Conservation (phyloP, 23 red algal species). For the Pyropia haitanensis region DNA sequence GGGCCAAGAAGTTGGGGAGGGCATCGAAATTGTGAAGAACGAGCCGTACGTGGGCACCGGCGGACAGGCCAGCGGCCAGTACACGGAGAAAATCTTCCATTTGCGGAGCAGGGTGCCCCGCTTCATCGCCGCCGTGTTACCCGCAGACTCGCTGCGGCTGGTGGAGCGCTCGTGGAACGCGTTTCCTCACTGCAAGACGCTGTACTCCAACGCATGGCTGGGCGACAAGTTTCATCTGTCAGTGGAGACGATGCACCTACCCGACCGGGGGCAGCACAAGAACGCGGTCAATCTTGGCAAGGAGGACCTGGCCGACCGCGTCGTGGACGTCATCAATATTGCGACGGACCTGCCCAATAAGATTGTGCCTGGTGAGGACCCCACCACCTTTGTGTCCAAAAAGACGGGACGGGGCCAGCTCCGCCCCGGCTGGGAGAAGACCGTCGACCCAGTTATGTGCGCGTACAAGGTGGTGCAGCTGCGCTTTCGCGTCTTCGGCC, state of each 20-base stretch:
- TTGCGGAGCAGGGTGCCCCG: slow-evolving; percentile 51
- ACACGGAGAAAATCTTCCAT: slow-evolving; percentile 53
- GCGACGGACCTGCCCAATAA: slow-evolving; percentile 7
- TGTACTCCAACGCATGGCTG: slow-evolving; percentile 60
- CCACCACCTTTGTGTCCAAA: slow-evolving; percentile 23
- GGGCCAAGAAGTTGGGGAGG: slow-evolving; percentile 41
- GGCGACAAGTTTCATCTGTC: slow-evolving; percentile 55
- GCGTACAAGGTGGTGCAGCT: slow-evolving; percentile 58
- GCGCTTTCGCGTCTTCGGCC: slow-evolving; percentile 36
- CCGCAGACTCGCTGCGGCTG: slow-evolving; percentile 28
- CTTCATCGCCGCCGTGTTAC: slow-evolving; percentile 50
- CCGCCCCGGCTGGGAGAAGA: slow-evolving; percentile 19
- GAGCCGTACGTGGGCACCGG: slow-evolving; percentile 58
- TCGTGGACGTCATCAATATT: slow-evolving; percentile 61
- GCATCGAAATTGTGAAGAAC: slow-evolving; percentile 70
- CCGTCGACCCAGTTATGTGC: slow-evolving; percentile 28
- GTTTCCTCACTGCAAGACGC: slow-evolving; percentile 48
- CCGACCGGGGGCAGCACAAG: slow-evolving; percentile 26
- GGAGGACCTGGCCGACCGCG: slow-evolving; percentile 42
- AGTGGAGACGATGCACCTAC: slow-evolving; percentile 61
- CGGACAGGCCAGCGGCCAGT: slow-evolving; percentile 71
- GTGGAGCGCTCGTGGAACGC: slow-evolving; percentile 82
- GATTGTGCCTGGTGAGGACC: slow-evolving; percentile 12
- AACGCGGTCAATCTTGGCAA: slow-evolving; percentile 34
- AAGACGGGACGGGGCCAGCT: slow-evolving; percentile 62